Percentiles rank a stretch among this genome's conserved stretches.
phyloP scores from a whole-genome alignment of 2,329 filamentous ascomycete species.

The Bimuria novae-zelandiae region DNA sequence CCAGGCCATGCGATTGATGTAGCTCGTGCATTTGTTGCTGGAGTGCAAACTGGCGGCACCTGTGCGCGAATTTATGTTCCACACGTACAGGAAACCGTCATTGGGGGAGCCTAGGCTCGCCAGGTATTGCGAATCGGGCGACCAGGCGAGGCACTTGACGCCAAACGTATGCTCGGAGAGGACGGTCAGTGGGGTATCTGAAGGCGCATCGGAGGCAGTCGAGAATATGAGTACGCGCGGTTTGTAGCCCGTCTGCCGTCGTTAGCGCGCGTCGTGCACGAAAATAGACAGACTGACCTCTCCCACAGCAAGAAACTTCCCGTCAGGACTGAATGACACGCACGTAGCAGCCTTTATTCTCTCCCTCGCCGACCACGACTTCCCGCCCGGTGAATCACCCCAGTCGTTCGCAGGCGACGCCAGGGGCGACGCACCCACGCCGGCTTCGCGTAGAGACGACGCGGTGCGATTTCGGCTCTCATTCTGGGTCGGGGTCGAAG shows the following conservation, averaged over 20 bases:
- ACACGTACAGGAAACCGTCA: constrained; percentile 92
- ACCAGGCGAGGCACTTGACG: constrained; percentile 87
- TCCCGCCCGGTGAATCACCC: constrained; percentile 64
- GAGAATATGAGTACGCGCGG: constrained; percentile 91
- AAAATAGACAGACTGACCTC: constrained; percentile 59
- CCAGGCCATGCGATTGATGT: constrained; percentile 87
- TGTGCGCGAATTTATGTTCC: constrained; percentile 81
- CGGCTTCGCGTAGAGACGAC: constrained; percentile 56
- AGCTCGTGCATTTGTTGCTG: constrained; percentile 91
- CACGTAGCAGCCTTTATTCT: constrained; percentile 94
- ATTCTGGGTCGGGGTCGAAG: constrained; percentile 58
- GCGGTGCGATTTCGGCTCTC: constrained; percentile 63
- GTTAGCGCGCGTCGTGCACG: constrained; percentile 31
- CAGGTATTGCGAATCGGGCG: constrained; percentile 80
- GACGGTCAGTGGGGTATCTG: constrained; percentile 80
- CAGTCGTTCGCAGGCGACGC: constrained; percentile 57
- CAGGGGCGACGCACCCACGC: constrained; percentile 48
- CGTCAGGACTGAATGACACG: constrained; percentile 84
- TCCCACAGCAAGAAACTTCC: constrained; percentile 84
- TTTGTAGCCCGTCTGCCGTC: constrained; percentile 76
- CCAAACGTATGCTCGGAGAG: constrained; percentile 90
- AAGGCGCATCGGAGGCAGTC: constrained; percentile 73
- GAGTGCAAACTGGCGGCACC: constrained; percentile 78
- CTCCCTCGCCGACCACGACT: constrained; percentile 86
- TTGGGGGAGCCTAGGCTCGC: constrained; percentile 88